phyloP scores from a whole-genome alignment of 306 rosid genomes.

The Pterocarpus macrocarpus region DNA sequence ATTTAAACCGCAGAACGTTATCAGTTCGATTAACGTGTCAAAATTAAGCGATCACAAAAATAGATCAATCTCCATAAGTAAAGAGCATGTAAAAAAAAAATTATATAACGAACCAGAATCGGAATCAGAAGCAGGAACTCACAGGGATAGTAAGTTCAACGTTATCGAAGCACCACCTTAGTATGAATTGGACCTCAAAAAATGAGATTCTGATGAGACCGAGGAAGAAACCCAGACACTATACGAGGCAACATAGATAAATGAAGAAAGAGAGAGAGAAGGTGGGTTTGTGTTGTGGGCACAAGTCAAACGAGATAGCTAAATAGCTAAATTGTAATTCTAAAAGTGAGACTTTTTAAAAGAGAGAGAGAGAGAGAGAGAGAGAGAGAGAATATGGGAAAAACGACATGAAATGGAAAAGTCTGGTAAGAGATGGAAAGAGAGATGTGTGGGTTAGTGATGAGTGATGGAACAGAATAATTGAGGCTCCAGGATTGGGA shows the following conservation, averaged over 20 bases:
- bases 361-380: too few species aligned
- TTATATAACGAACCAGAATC: neutral
- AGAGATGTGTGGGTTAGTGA: too few species aligned
- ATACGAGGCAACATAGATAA: neutral
- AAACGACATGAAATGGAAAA: too few species aligned
- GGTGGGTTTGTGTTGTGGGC: neutral
- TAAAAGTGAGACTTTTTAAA: neutral
- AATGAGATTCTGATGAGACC: conserved; percentile 9
- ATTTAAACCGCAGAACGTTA: neutral
- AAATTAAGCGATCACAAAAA: neutral
- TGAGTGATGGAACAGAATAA: too few species aligned
- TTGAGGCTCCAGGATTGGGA: too few species aligned
- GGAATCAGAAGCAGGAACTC: conserved; percentile 34
- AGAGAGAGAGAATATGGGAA: too few species aligned
- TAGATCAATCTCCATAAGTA: neutral
- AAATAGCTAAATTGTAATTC: neutral
- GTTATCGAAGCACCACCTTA: neutral
- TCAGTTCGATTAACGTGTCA: neutral
- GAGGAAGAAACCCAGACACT: neutral
- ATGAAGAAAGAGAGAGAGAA: neutral
- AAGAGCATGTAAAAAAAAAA: neutral
- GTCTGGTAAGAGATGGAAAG: too few species aligned
- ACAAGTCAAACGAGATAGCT: conserved; percentile 22
- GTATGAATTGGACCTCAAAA: conserved; percentile 4
- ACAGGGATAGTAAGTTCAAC: conserved; percentile 8